Percentiles rank a stretch among this genome's conserved stretches.
phyloP scores from a whole-genome alignment of 345 rosid species.

The Salix viminalis region DNA sequence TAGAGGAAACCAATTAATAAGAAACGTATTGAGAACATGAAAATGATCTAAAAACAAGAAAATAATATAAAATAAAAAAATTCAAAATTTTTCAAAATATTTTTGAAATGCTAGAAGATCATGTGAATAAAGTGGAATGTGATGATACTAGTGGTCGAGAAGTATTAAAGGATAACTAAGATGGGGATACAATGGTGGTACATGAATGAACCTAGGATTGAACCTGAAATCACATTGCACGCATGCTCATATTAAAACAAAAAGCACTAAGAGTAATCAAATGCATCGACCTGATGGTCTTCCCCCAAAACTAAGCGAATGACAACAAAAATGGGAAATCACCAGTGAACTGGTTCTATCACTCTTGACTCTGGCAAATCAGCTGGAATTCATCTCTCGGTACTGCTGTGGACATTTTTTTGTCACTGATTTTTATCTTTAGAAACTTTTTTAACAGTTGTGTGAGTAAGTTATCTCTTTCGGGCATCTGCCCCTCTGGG shows the following conservation, averaged over 20 bases:
- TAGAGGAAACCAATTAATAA: too few species aligned
- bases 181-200: background rate
- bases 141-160: background rate
- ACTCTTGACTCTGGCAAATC: background rate
- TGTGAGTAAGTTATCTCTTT: background rate
- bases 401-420: too few species aligned
- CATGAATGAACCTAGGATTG: background rate
- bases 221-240: background rate
- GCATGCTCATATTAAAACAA: background rate
- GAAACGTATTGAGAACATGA: too few species aligned
- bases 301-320: background rate
- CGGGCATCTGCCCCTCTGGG: constrained; percentile 60
- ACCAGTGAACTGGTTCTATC: too few species aligned
- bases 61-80: too few species aligned
- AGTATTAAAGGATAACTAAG: background rate
- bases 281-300: background rate
- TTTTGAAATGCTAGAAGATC: too few species aligned
- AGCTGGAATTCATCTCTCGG: too few species aligned
- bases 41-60: too few species aligned
- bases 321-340: background rate
- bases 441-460: background rate
- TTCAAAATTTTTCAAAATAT: too few species aligned
- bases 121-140: too few species aligned
- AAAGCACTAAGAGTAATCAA: too few species aligned
- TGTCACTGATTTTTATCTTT: too few species aligned